phyloP scores from a whole-genome alignment of 345 rosid genomes.

The Eucalyptus albens region DNA sequence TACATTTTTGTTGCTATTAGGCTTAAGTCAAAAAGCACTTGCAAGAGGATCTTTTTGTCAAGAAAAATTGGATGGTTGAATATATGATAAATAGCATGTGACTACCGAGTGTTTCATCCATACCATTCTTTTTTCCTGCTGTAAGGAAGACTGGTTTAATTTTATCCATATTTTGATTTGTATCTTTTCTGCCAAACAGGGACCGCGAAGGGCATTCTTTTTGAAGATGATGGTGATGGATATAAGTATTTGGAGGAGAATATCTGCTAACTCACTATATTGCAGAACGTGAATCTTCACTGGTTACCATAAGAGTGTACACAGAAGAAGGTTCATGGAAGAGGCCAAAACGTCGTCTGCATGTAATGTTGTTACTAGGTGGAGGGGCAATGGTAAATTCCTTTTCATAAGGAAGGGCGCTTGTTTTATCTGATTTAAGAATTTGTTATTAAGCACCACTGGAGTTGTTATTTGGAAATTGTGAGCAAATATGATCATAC shows the following conservation, averaged over 20 bases:
- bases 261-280: constrained; percentile 52
- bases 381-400: constrained; percentile 65
- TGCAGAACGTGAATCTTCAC: constrained; percentile 49
- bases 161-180: not conserved
- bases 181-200: constrained; percentile 19
- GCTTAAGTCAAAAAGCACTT: not conserved
- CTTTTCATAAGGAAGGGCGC: not conserved
- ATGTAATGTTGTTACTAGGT: constrained; percentile 59
- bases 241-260: constrained; percentile 50
- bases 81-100: not conserved
- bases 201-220: constrained; percentile 59
- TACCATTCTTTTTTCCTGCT: not conserved
- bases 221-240: constrained; percentile 91
- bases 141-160: not conserved
- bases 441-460: not conserved
- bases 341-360: constrained; percentile 70
- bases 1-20: not conserved
- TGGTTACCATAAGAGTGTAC: constrained; percentile 47
- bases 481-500: not conserved
- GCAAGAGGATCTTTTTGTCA: not conserved
- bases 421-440: not conserved
- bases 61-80: not conserved
- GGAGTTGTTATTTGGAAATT: not conserved
- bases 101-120: not conserved
- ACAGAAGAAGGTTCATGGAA: constrained; percentile 69